phyloP scores from a whole-genome alignment of 148 eudicot genomes.

The Tetragonia tetragonoides region DNA sequence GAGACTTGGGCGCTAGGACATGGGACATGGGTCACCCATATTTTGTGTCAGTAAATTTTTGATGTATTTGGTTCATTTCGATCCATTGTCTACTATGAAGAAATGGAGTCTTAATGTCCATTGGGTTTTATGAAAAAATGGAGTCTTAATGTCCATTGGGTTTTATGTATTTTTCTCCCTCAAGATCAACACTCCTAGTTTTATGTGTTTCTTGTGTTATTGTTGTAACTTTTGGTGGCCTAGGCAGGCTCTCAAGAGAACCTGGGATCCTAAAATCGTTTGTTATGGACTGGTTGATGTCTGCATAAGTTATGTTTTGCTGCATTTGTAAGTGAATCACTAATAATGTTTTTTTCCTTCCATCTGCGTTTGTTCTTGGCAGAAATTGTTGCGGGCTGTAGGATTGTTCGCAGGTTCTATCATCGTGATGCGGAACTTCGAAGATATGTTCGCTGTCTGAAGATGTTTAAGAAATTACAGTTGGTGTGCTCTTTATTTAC shows the following conservation, averaged over 20 bases:
- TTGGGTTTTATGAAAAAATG: too few relatives aligned
- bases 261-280: neutral
- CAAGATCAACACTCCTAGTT: neutral
- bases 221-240: neutral
- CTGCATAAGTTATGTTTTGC: neutral
- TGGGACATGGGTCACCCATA: too few relatives aligned
- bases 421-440: constrained; percentile 37
- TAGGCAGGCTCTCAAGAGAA: neutral
- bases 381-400: constrained; percentile 49
- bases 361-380: constrained; percentile 19
- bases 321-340: neutral
- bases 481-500: neutral
- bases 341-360: neutral
- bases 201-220: neutral
- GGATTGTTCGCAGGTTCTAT: constrained; percentile 50
- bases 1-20: too few relatives aligned
- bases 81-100: too few relatives aligned
- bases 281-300: neutral
- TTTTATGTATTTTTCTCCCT: neutral
- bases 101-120: too few relatives aligned
- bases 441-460: constrained; percentile 39
- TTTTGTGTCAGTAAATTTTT: too few relatives aligned
- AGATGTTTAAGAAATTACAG: constrained; percentile 7
- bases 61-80: too few relatives aligned
- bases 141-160: neutral